These are phyloP conservation scores for Exobasidium cylindrosporum DNA, from an alignment of 1,284 basidiomycete genomes.

Conservation along the genomic window DNA sequence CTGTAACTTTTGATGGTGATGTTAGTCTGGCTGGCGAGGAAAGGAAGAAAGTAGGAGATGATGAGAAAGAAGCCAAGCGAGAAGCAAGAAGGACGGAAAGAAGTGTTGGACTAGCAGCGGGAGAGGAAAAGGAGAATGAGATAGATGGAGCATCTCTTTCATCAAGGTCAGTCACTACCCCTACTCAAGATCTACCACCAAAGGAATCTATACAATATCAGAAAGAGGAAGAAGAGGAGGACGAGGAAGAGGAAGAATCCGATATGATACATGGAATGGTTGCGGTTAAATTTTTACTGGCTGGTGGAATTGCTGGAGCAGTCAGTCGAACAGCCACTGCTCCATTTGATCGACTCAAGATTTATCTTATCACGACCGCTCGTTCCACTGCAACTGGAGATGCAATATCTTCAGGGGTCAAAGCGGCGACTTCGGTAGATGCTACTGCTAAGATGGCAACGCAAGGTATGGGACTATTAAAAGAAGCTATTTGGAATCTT, in stretches of 20 bases:
- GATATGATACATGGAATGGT: constrained; percentile 68
- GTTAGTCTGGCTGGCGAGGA: constrained; percentile 48
- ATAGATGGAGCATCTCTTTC: constrained; percentile 15
- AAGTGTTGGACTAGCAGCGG: too few relatives aligned
- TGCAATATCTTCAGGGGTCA: constrained; percentile 5
- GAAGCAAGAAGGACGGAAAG: constrained; percentile 25
- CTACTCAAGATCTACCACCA: not conserved
- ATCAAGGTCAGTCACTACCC: not conserved
- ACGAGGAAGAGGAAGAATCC: constrained; percentile 63
- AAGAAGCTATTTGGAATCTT: constrained; percentile 71
- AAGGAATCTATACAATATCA: not conserved
- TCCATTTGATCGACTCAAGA: constrained; percentile 93
- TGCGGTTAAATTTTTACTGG: constrained; percentile 82
- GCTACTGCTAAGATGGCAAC: constrained; percentile 21
- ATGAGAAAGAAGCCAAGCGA: constrained; percentile 35
- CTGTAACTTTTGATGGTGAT: constrained; percentile 50
- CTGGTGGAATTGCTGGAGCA: constrained; percentile 92
- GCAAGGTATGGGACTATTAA: constrained; percentile 68
- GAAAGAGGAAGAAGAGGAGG: constrained; percentile 28
- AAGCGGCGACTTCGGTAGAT: not conserved
- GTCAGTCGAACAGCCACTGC: constrained; percentile 95
- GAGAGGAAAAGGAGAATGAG: constrained; percentile 3
- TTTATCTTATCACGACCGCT: constrained; percentile 81
- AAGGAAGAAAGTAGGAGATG: constrained; percentile 32
- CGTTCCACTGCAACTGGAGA: constrained; percentile 13